Base-by-base conservation (phyloP, 2,329 filamentous ascomycete species). In the Xylariaceae sp. region DNA sequence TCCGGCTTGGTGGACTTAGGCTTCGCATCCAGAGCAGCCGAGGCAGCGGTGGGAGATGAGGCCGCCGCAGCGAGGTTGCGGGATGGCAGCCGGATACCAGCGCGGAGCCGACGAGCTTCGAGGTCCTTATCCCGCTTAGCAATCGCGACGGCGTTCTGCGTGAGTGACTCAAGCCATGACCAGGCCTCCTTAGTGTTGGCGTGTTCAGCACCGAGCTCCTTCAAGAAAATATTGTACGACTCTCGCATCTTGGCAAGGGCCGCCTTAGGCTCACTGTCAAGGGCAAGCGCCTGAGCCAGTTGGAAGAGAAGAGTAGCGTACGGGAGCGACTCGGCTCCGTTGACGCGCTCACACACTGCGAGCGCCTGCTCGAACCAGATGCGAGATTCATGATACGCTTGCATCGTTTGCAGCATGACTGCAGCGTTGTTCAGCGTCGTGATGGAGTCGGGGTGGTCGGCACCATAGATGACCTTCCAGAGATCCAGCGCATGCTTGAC, bases 361-460 rank as follows among this genome's bases (percentile, higher is more conserved):
- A 97, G 78, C 8, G 89, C 94, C 49, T 88, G 84, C 65, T 97
- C 92, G 59, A 98, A 98, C 92, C 92, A 98, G 47, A 90, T 74
- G 36, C 92, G 83, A 31, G 90, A 97, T 65, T 95, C 88, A 54
- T 90, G 83, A 69, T 94, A 98, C 45, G 85, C 82, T 72, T 97
- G 95, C 54, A 96, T 76, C 40, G 88, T 83, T 66, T 98, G 92
- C 42, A 98, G 79, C 92, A 98, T 98, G 44, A 98, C 92, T 6
- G 92, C 92, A 14, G 88, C 90, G 58, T 98, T 98, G 76, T 97
- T 98, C 66, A 97, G 84, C 12, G 92, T 97, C 7, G 94, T 98
- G 65, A 98, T 96, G 7, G 88, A 94, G 66, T 98, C 92, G 3
- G 92, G 92, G 65, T 98, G 92, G 55, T 88, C 85, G 19, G 83